A percentile compares a stretch with the other conserved stretches of the same genome.
These are phyloP conservation scores for Alternaria ventricosa DNA, from an alignment of 2,329 filamentous ascomycete species.

Conservation along the genomic window DNA sequence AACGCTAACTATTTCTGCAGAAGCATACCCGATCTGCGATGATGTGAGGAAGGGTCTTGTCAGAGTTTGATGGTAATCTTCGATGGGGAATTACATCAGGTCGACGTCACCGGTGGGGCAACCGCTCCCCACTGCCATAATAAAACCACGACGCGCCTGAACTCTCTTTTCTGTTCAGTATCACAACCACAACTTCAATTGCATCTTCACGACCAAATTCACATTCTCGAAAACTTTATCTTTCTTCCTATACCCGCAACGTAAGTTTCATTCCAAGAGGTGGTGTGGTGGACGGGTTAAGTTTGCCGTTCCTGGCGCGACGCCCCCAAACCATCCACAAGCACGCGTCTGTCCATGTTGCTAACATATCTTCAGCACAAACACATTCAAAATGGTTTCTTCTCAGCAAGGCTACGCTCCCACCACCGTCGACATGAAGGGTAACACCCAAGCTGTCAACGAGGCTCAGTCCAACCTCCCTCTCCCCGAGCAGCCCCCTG, in stretches of 20 bases:
- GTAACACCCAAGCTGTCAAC: conserved; percentile 63
- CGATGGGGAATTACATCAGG: conserved; percentile 13
- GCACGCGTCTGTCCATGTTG: neutral
- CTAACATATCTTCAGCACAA: conserved; percentile 1
- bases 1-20: conserved; percentile 12
- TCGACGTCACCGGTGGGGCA: conserved; percentile 28
- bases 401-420: conserved; percentile 32
- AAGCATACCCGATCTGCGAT: conserved; percentile 9
- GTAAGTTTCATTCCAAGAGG: conserved; percentile 9
- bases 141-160: conserved; percentile 18
- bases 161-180: conserved; percentile 1
- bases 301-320: neutral
- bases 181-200: conserved; percentile 6
- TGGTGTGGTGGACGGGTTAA: neutral
- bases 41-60: conserved; percentile 8
- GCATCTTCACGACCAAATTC: neutral
- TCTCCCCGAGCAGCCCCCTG: conserved; percentile 77
- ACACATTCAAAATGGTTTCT: conserved; percentile 29
- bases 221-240: neutral
- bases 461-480: conserved; percentile 75
- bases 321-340: neutral
- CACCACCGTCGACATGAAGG: conserved; percentile 34
- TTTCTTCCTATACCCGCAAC: conserved; percentile 7
- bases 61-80: conserved; percentile 11
- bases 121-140: conserved; percentile 6